Percentiles rank a stretch among this genome's conserved stretches.
phyloP scores from a whole-genome alignment of 2,329 filamentous ascomycete species.

The Colletotrichum phormii region DNA sequence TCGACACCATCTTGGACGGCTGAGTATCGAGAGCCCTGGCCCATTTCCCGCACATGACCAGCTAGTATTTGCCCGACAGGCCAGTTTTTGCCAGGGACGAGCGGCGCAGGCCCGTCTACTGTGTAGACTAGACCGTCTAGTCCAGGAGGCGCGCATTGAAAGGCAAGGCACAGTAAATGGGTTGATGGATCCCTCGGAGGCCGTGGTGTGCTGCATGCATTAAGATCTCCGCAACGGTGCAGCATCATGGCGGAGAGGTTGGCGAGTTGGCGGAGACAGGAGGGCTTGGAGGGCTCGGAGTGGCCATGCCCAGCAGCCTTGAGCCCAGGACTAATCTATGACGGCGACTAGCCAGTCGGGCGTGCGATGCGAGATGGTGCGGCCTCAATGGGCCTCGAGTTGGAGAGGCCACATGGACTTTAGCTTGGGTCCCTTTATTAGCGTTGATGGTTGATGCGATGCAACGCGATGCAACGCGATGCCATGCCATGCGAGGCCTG shows the following conservation, averaged over 20 bases:
- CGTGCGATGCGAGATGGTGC: slow-evolving; percentile 19
- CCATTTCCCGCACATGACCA: slow-evolving; percentile 31
- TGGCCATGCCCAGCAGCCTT: background rate
- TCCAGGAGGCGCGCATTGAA: slow-evolving; percentile 32
- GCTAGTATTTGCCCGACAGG: slow-evolving; percentile 25
- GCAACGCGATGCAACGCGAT: slow-evolving; percentile 25
- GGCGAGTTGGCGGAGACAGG: slow-evolving; percentile 25
- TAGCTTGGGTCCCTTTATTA: slow-evolving; percentile 14
- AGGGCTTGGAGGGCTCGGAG: background rate
- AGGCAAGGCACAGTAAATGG: slow-evolving; percentile 15
- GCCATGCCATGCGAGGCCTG: slow-evolving; percentile 30
- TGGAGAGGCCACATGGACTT: slow-evolving; percentile 32
- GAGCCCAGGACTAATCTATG: slow-evolving; percentile 8
- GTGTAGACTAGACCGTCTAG: slow-evolving; percentile 2
- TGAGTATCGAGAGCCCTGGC: slow-evolving; percentile 19
- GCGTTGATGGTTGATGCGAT: slow-evolving; percentile 26
- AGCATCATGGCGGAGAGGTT: slow-evolving; percentile 31
- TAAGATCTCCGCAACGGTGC: slow-evolving; percentile 31
- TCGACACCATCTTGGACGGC: slow-evolving; percentile 17
- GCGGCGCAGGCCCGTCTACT: slow-evolving; percentile 10
- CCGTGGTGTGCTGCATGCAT: slow-evolving; percentile 33
- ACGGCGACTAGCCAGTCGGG: slow-evolving; percentile 32
- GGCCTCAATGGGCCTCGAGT: background rate
- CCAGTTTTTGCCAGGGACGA: slow-evolving; percentile 18
- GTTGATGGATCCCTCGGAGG: slow-evolving; percentile 17